phyloP scores from a whole-genome alignment of 2,329 filamentous ascomycete genomes.

The Verruconis gallopava region DNA sequence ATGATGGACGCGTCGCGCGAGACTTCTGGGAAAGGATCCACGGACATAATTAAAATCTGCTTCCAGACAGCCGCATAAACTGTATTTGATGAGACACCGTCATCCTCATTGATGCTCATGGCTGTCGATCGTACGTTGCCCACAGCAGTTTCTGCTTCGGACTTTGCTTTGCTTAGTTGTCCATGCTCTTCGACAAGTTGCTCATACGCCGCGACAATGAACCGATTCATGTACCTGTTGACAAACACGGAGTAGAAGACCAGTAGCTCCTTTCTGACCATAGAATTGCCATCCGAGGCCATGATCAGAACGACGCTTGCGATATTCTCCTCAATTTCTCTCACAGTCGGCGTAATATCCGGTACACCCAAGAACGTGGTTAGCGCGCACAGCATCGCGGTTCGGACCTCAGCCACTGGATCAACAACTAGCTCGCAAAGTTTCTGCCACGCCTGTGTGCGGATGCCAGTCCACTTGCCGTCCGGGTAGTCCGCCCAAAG shows the following conservation, averaged over 20 bases:
- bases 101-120: conserved; percentile 15
- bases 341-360: conserved; percentile 81
- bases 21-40: conserved; percentile 90
- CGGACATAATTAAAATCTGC: conserved; percentile 75
- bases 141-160: conserved; percentile 7
- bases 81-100: conserved; percentile 56
- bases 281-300: conserved; percentile 83
- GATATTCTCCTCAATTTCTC: conserved; percentile 79
- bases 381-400: conserved; percentile 85
- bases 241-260: conserved; percentile 92
- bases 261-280: conserved; percentile 85
- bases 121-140: background rate
- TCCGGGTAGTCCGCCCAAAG: conserved; percentile 84
- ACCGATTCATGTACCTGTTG: conserved; percentile 80
- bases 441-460: conserved; percentile 70
- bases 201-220: conserved; percentile 83
- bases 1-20: conserved; percentile 74
- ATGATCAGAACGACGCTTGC: conserved; percentile 82
- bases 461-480: conserved; percentile 91
- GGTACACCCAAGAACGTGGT: conserved; percentile 90
- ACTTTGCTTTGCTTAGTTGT: conserved; percentile 2
- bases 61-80: conserved; percentile 94
- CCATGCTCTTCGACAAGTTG: conserved; percentile 68
- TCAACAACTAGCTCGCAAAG: conserved; percentile 73
- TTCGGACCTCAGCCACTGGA: conserved; percentile 79